Percentiles rank a stretch among this genome's conserved stretches.
Conservation (phyloP, 257 asterid genomes). For the Agastache rugosa region DNA sequence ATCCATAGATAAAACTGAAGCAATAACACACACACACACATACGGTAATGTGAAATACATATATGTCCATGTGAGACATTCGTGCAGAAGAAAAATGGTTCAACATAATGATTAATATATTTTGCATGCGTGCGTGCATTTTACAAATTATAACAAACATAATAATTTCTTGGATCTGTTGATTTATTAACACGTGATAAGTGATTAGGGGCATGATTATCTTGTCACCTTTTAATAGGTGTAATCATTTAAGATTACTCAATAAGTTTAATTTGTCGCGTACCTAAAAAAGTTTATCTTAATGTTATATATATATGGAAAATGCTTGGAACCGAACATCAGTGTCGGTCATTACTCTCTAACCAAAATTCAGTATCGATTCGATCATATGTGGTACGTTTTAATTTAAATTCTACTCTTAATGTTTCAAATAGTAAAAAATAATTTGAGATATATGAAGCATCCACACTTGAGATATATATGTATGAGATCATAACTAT, state of each 20-base stretch:
- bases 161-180: slow-evolving; percentile 10
- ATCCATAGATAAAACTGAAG: too few species aligned
- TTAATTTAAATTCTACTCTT: too few species aligned
- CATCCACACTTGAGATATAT: too few species aligned
- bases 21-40: background rate
- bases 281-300: background rate
- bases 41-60: background rate
- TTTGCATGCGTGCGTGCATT: slow-evolving; percentile 35
- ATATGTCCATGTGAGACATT: background rate
- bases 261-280: background rate
- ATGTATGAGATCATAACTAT: too few species aligned
- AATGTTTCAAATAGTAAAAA: too few species aligned
- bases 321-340: too few species aligned
- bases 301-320: background rate
- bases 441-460: too few species aligned
- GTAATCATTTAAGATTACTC: slow-evolving; percentile 25
- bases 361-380: too few species aligned
- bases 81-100: slow-evolving; percentile 1
- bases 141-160: slow-evolving; percentile 11
- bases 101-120: slow-evolving; percentile 30
- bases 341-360: too few species aligned
- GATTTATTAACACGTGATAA: slow-evolving; percentile 32
- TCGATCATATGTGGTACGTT: too few species aligned
- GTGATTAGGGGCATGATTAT: slow-evolving; percentile 40
- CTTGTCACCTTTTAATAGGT: slow-evolving; percentile 22